phyloP scores from a whole-genome alignment of 192 early-diverging fungal species.

The Mortierella alpina region DNA sequence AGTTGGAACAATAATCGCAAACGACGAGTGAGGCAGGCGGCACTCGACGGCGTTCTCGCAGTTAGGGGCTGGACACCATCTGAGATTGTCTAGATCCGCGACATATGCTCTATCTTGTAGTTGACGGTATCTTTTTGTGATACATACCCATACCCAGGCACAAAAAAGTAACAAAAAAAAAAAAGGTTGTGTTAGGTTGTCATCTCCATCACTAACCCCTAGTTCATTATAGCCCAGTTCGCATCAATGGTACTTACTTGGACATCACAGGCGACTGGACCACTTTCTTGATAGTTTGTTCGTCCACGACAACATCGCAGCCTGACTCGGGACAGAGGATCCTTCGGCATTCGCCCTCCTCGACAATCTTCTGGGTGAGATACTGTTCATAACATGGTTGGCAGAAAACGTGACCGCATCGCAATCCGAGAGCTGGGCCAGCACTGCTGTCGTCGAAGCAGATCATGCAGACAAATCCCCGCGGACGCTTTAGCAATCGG shows the following conservation, averaged over 20 bases:
- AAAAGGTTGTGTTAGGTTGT: no score
- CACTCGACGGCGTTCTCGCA: conserved; percentile 97
- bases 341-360: conserved; percentile 88
- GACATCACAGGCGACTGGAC: conserved; percentile 65
- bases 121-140: conserved; percentile 71
- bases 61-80: conserved; percentile 97
- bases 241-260: conserved; percentile 65
- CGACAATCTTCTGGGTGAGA: conserved; percentile 83
- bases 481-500: conserved; percentile 51
- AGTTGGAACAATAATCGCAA: conserved; percentile 82
- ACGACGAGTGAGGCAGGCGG: conserved; percentile 74
- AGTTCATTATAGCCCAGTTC: no score
- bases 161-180: no score
- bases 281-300: conserved; percentile 78
- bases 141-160: background rate
- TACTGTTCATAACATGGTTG: conserved; percentile 88
- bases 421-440: conserved; percentile 74
- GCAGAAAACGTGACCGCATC: conserved; percentile 93
- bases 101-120: conserved; percentile 92
- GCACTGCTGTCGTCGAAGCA: conserved; percentile 82
- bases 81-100: conserved; percentile 82
- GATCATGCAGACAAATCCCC: conserved; percentile 86
- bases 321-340: conserved; percentile 85
- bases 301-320: conserved; percentile 88
- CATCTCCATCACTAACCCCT: no score